Percentiles rank a stretch among this genome's conserved stretches.
phyloP scores from a whole-genome alignment of 2,329 filamentous ascomycete genomes.

The Aspergillus quadrilineatus region DNA sequence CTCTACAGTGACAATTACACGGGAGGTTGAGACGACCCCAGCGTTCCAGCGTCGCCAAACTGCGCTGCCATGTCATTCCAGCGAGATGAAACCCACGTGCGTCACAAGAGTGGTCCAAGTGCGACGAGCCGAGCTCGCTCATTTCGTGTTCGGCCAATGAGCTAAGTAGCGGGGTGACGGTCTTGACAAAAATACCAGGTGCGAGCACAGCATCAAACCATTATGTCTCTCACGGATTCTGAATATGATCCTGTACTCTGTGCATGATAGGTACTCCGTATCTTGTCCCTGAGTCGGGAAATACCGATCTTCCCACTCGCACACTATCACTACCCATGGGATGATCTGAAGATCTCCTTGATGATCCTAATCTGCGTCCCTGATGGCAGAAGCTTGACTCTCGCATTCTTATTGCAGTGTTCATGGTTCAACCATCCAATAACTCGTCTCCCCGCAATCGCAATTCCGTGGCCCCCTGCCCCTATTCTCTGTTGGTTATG shows the following conservation, averaged over 20 bases:
- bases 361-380: conserved; percentile 6
- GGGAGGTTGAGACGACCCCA: neutral
- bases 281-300: too few species aligned
- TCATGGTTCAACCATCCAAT: neutral
- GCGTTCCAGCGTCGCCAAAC: neutral
- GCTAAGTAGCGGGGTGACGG: neutral
- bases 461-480: conserved; percentile 1
- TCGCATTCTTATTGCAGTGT: neutral
- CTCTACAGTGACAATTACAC: neutral
- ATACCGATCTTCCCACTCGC: neutral
- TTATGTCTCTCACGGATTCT: neutral
- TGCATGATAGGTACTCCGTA: neutral
- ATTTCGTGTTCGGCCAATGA: neutral
- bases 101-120: neutral
- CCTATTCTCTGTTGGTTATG: neutral
- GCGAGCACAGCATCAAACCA: neutral
- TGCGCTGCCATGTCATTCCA: neutral
- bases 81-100: conserved; percentile 2
- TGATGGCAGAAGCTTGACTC: conserved; percentile 5
- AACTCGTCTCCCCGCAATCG: neutral
- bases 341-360: conserved; percentile 4
- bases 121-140: neutral
- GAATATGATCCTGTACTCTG: neutral
- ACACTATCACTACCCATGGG: neutral
- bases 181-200: neutral